Base-by-base conservation (phyloP, 768 basidiomycete genomes). In the Chalciporus chontae region DNA sequence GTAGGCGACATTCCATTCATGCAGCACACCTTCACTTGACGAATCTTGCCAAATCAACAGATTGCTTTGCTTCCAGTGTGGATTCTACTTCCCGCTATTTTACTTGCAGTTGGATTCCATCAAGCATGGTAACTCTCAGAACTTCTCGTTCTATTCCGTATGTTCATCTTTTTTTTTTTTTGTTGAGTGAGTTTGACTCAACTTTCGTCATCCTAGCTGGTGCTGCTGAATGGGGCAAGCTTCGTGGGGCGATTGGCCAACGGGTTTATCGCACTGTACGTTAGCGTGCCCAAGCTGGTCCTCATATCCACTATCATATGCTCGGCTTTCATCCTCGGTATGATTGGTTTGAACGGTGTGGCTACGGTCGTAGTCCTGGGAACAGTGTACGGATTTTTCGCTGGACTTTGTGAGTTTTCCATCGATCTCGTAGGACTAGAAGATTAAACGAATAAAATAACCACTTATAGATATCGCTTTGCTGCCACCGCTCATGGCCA, bases 131-230 rank as follows among this genome's bases (percentile, higher is more conserved):
- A 69, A 79, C 34, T 61, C 67, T 14, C 60, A 71, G 8, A 66
- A 61, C n/a, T 66, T 84, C 5, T 77, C 82, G 0, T 83, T 84
- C 51, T 82, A 83, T 51, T 74, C 74, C 26, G 82, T 83, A 49
- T 8, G 63, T 45, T 23, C 26, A 34, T 19, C 32, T 8, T 26
- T 5, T 29, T 21, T n/a, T 21, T 3, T 26, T 26, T 2, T 14
- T 17, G 8, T 27, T 17, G 23, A 10, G 15, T 18, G 34, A 32
- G 31, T 17, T 24, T 26, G 27, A 43, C 37, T 10, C 24, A 32
- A 17, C 15, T 18, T n/a, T 32, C 23, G 19, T 26, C 17, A 4
- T n/a, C 27, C 2, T 45, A 81, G 75, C 59, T 84, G 27, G 71
- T 76, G 1, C 72, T 84, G 19, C 55, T 83, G 18, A 84, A 83